These are phyloP conservation scores for Triangularia setosa DNA, from an alignment of 2,329 filamentous ascomycete genomes.

Conservation along the genomic window DNA sequence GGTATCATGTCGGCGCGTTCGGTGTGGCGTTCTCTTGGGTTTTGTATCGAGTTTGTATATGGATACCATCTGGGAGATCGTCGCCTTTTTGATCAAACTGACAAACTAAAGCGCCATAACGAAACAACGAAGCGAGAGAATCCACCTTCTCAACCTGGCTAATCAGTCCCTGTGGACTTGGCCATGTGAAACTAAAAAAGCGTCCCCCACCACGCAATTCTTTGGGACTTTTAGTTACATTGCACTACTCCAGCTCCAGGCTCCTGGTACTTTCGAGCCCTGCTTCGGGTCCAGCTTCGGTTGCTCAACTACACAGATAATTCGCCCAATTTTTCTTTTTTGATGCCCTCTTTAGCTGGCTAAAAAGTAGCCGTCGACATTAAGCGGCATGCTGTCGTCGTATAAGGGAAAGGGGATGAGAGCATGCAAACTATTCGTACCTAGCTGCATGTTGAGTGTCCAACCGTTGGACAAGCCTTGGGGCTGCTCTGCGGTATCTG, in stretches of 20 bases:
- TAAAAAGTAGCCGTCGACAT: not conserved
- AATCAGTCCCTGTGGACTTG: not conserved
- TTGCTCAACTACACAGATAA: not conserved
- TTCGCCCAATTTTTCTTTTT: not conserved
- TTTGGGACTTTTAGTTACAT: not conserved
- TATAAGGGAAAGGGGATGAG: not conserved
- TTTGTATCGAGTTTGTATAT: not conserved
- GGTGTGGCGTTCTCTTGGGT: not conserved
- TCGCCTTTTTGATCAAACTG: not conserved
- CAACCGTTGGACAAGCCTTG: not conserved
- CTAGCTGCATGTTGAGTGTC: not conserved
- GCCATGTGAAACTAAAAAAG: not conserved
- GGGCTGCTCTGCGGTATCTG: not conserved
- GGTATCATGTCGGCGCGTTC: not conserved
- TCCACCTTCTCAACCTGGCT: not conserved
- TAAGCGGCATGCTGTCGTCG: not conserved
- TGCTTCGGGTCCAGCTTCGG: not conserved
- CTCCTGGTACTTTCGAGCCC: not conserved
- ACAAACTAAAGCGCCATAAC: not conserved
- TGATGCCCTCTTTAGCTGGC: not conserved
- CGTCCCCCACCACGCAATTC: not conserved
- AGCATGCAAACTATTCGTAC: not conserved
- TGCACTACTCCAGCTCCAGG: not conserved
- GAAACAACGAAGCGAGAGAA: not conserved
- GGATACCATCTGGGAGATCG: not conserved